Base-by-base conservation (phyloP, 768 basidiomycete genomes). In the Panellus pusillus region DNA sequence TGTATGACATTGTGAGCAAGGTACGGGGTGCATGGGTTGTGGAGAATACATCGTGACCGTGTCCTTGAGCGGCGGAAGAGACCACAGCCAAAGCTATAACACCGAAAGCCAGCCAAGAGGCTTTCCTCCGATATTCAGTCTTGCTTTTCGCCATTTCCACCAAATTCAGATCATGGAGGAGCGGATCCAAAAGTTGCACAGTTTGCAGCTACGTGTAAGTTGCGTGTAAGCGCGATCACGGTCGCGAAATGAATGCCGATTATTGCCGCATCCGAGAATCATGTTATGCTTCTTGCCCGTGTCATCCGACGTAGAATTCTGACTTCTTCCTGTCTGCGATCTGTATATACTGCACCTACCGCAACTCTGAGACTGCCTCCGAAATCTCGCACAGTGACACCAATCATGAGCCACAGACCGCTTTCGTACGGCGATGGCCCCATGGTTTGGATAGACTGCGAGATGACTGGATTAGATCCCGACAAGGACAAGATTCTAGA, bases 401-500 rank as follows among this genome's bases (percentile, higher is more conserved):
- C 28, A 35, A 49, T 31, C 59, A 55, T 49, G 19, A 12, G 61
- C 54, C 46, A 39, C 57, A 28, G 60, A 44, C 70, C 76, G 6
- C 68, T 84, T 28, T 67, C 73, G 52, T 80, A 76, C 48, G 59
- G 68, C n/a, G 80, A 79, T 31, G 85, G 86, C 0, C 87, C 89
- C 9, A 69, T 91, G 50, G 85, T 91, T 7, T 87, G 91, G 91
- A 78, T 93, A 46, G 91, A 93, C 67, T 91, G 89, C 61, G 91
- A 93, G 71, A 93, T 93, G 80, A 92, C 91, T 2, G 91, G 91
- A 4, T 75, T 93, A 36, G 70, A 87, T 63, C 78, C 78, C 4
- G 74, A 77, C 44, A 83, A 70, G 37, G 87, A 92, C 69, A 83
- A 79, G 58, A 80, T 93, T 27, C 66, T 93, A 2, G 93, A 96